Evolutionary conservation across 169 alveolate species (phyloP).

Genomic region (Eimeria nieschulzi): DNA sequence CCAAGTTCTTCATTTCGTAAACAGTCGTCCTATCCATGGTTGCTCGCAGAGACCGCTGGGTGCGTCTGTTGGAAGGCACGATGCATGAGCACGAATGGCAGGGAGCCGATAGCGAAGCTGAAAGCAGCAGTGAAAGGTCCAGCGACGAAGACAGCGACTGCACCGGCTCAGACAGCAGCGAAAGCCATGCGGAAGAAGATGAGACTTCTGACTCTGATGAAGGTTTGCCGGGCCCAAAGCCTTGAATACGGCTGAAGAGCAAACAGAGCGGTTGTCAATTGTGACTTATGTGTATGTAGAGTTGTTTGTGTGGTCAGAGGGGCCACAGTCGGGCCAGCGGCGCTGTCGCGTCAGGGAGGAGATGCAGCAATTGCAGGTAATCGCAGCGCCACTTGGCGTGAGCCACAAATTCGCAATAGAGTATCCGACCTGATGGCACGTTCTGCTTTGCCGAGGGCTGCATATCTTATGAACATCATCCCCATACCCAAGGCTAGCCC

Average conservation of each 20-base stretch:
- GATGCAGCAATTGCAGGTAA: constrained; percentile 26
- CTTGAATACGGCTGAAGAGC: background rate
- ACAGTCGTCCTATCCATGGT: background rate
- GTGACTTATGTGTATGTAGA: background rate
- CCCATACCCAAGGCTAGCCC: background rate
- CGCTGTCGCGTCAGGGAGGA: constrained; percentile 47
- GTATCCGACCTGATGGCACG: too few relatives aligned
- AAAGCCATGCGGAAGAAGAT: constrained; percentile 10
- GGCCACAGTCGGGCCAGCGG: background rate
- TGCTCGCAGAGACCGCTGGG: constrained; percentile 79
- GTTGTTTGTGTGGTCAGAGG: constrained; percentile 22
- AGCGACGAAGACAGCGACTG: constrained; percentile 38
- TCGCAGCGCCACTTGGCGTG: background rate
- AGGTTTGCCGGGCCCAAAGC: constrained; percentile 16
- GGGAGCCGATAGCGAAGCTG: constrained; percentile 76
- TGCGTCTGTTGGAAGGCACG: constrained; percentile 81
- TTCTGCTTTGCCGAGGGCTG: background rate
- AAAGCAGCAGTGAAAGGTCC: constrained; percentile 63
- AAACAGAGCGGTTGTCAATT: background rate
- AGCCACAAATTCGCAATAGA: background rate
- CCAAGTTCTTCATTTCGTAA: too few relatives aligned
- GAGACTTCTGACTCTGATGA: constrained; percentile 35
- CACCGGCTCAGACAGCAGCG: constrained; percentile 20
- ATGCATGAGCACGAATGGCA: constrained; percentile 79
- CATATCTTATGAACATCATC: background rate